A percentile compares a stretch with the other conserved stretches of the same genome.
These are phyloP conservation scores for Fusarium euwallaceae DNA, from an alignment of 2,329 filamentous ascomycete genomes.

Conservation along the genomic window DNA sequence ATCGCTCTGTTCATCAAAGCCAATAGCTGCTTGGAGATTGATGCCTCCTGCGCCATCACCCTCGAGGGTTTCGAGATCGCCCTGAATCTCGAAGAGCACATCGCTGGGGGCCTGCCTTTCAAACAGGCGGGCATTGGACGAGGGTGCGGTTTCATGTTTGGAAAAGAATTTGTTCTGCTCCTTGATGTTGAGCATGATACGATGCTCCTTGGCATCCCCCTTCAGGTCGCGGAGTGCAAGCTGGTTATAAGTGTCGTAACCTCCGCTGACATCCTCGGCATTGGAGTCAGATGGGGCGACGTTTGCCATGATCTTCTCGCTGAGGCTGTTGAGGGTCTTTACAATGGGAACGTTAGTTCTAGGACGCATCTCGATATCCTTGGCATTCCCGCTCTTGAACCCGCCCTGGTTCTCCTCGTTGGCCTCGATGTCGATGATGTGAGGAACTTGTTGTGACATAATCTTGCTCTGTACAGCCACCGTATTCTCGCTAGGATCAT, in stretches of 20 bases:
- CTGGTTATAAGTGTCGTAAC: constrained; percentile 81
- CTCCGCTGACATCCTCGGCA: constrained; percentile 67
- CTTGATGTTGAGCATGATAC: constrained; percentile 87
- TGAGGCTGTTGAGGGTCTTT: constrained; percentile 88
- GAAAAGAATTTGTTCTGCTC: constrained; percentile 89
- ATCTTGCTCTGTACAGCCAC: constrained; percentile 65
- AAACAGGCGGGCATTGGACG: constrained; percentile 66
- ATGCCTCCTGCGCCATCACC: constrained; percentile 64
- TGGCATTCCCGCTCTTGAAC: constrained; percentile 82
- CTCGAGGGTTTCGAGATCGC: constrained; percentile 69
- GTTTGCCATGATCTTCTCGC: constrained; percentile 92
- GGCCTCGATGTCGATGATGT: constrained; percentile 91
- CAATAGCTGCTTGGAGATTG: constrained; percentile 74
- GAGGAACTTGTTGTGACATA: constrained; percentile 77
- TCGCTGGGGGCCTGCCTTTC: constrained; percentile 77
- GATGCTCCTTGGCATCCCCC: constrained; percentile 78
- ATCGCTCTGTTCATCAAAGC: constrained; percentile 78
- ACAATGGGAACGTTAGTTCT: constrained; percentile 87
- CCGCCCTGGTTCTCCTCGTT: constrained; percentile 97
- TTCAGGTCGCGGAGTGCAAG: constrained; percentile 85
- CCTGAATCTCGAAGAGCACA: constrained; percentile 74
- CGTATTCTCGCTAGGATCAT: constrained; percentile 80
- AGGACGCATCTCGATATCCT: constrained; percentile 91
- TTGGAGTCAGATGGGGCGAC: constrained; percentile 83
- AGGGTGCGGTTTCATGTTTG: constrained; percentile 63